phyloP scores from a whole-genome alignment of 2,329 filamentous ascomycete genomes.

The Colletotrichum sp. region DNA sequence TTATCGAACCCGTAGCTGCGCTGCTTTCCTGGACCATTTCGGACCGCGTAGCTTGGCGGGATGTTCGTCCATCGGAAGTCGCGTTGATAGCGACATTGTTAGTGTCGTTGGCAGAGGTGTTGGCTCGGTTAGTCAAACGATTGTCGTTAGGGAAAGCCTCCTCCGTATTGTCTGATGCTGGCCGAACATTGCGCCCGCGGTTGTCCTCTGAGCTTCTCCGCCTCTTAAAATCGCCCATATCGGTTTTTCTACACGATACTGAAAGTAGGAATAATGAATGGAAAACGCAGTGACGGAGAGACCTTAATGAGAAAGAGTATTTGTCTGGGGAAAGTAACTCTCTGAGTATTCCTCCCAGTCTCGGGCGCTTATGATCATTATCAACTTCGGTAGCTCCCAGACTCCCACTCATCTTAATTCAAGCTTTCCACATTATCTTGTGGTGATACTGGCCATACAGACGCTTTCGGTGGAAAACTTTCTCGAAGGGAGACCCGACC shows the following conservation, averaged over 20 bases:
- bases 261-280: neutral
- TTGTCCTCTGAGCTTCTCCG: neutral
- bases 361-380: neutral
- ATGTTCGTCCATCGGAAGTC: neutral
- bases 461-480: neutral
- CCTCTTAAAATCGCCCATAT: neutral
- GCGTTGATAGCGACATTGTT: neutral
- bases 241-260: neutral
- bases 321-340: neutral
- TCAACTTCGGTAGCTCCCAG: neutral
- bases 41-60: neutral
- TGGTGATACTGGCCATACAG: neutral
- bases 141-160: neutral
- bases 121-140: neutral
- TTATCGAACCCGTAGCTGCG: neutral
- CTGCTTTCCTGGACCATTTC: neutral
- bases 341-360: neutral
- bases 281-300: neutral
- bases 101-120: neutral
- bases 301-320: neutral
- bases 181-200: neutral
- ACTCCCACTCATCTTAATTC: neutral
- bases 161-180: neutral
- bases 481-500: neutral
- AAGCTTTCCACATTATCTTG: neutral